A percentile compares a stretch with the other conserved stretches of the same genome.
These are phyloP conservation scores for Aspergillus bridgeri DNA, from an alignment of 495 filamentous ascomycete species.

Conservation along the genomic window DNA sequence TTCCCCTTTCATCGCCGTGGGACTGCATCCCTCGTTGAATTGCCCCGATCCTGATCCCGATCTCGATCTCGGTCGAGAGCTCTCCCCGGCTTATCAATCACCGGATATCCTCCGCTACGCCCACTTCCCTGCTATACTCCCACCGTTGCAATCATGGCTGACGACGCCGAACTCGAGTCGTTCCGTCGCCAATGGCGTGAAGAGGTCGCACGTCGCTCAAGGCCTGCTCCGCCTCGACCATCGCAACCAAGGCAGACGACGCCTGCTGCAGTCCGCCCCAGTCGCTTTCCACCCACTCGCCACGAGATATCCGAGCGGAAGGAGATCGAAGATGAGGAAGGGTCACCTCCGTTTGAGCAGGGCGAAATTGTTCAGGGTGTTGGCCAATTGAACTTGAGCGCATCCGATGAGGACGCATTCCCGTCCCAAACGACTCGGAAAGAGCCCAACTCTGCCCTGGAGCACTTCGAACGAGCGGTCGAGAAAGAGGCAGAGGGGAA, in stretches of 20 bases:
- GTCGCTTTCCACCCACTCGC: constrained; percentile 31
- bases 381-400: constrained; percentile 28
- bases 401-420: constrained; percentile 33
- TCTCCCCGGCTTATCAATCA: constrained; percentile 26
- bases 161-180: constrained; percentile 70
- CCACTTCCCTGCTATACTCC: neutral
- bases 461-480: constrained; percentile 90
- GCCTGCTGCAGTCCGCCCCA: constrained; percentile 20
- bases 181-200: constrained; percentile 82
- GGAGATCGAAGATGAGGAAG: constrained; percentile 39
- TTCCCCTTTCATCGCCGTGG: neutral
- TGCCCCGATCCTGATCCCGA: too few relatives aligned
- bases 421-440: constrained; percentile 19
- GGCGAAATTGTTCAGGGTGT: constrained; percentile 42
- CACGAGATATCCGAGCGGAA: constrained; percentile 35
- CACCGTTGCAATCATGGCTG: constrained; percentile 44
- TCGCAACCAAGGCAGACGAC: constrained; percentile 22
- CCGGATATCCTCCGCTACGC: constrained; percentile 3
- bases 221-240: constrained; percentile 17
- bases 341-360: constrained; percentile 36
- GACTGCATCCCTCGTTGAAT: neutral
- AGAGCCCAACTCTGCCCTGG: constrained; percentile 75
- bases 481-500: constrained; percentile 82
- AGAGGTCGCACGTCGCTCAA: constrained; percentile 63
- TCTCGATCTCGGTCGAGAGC: constrained; percentile 1